phyloP scores from a whole-genome alignment of 1,284 basidiomycete genomes.

The Pseudozyma thailandica region DNA sequence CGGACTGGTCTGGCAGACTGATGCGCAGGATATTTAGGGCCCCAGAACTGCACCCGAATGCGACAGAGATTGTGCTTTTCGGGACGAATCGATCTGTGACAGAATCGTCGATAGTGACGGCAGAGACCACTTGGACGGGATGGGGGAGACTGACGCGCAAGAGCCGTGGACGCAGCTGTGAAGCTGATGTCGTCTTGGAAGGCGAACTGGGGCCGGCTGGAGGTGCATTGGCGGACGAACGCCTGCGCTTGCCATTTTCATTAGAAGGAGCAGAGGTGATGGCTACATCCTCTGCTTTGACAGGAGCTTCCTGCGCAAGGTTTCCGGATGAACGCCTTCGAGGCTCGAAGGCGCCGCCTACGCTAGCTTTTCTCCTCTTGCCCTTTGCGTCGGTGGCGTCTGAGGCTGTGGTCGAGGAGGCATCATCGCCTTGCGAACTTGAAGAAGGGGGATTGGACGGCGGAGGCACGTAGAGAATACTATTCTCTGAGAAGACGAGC shows the following conservation, averaged over 20 bases:
- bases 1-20: conserved; percentile 14
- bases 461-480: conserved; percentile 57
- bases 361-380: conserved; percentile 57
- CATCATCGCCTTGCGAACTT: neutral
- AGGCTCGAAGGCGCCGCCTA: conserved; percentile 24
- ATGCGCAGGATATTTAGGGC: conserved; percentile 42
- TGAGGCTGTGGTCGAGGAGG: neutral
- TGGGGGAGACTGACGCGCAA: conserved; percentile 41
- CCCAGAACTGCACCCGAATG: conserved; percentile 47
- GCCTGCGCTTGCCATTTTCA: conserved; percentile 54
- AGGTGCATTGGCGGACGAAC: conserved; percentile 36
- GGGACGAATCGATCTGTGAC: neutral
- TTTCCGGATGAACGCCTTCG: conserved; percentile 17
- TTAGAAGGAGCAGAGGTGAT: conserved; percentile 30
- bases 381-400: conserved; percentile 21
- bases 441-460: conserved; percentile 25
- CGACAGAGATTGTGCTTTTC: conserved; percentile 23
- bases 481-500: conserved; percentile 59
- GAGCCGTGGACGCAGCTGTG: conserved; percentile 23
- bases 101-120: conserved; percentile 28
- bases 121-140: conserved; percentile 53
- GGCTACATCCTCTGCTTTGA: conserved; percentile 3
- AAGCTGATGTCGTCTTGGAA: conserved; percentile 3
- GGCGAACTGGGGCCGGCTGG: conserved; percentile 9
- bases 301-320: conserved; percentile 1